Evolutionary conservation across 805 yeast genomes (phyloP).

Genomic region (Candida michaelii): DNA sequence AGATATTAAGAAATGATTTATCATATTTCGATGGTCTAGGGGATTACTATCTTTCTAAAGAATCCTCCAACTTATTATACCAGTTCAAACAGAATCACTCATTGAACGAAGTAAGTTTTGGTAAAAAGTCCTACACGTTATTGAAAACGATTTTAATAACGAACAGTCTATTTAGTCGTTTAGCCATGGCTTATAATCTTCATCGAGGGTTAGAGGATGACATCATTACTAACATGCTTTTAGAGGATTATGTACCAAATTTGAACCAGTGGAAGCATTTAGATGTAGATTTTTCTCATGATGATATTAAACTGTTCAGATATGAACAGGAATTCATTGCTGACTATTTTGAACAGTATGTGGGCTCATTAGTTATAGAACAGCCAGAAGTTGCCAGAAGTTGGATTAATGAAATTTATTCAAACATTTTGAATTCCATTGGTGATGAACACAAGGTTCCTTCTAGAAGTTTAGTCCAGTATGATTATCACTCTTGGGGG

Average conservation of each 20-base stretch:
- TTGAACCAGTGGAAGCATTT: slow-evolving; percentile 17
- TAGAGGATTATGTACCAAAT: slow-evolving; percentile 29
- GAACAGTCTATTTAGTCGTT: slow-evolving; percentile 36
- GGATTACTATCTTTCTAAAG: slow-evolving; percentile 39
- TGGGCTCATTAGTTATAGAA: slow-evolving; percentile 41
- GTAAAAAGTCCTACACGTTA: slow-evolving; percentile 25
- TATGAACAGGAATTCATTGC: slow-evolving; percentile 44
- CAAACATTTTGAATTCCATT: slow-evolving; percentile 29
- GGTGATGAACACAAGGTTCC: slow-evolving; percentile 17
- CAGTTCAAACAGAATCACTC: slow-evolving; percentile 22
- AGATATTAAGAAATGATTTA: slow-evolving; percentile 31
- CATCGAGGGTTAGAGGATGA: slow-evolving; percentile 35
- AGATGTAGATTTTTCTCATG: slow-evolving; percentile 12
- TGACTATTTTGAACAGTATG: slow-evolving; percentile 42
- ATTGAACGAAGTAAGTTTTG: slow-evolving; percentile 19
- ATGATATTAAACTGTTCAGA: slow-evolving; percentile 12
- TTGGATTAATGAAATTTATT: slow-evolving; percentile 34
- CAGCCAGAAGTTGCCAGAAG: slow-evolving; percentile 35
- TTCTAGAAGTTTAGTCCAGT: slow-evolving; percentile 13
- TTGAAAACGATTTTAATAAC: slow-evolving; percentile 36
- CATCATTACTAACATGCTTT: slow-evolving; percentile 21
- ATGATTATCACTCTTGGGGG: slow-evolving; percentile 22
- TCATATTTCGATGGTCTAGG: slow-evolving; percentile 44
- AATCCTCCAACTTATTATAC: slow-evolving; percentile 34
- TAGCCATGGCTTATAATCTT: slow-evolving; percentile 35